Evolutionary conservation across 768 basidiomycete species (phyloP), one percentile per base, ranked within the genome.

Genomic region (Lentinus brumalis): DNA sequence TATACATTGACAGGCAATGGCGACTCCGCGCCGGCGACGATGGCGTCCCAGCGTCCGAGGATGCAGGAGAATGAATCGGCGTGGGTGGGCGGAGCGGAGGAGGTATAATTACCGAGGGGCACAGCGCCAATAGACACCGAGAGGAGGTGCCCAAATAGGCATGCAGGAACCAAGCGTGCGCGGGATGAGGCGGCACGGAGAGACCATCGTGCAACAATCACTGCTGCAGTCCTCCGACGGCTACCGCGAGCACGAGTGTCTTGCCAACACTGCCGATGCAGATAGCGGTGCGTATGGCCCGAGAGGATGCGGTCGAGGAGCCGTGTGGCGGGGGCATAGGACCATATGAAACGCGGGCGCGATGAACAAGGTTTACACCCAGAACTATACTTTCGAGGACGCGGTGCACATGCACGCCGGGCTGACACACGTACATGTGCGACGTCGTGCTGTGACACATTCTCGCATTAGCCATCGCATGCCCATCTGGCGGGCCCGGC

Each of bases 151-250:
- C 50, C n/a, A 9, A 39, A 35, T n/a, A n/a, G 50, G 50, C 16
- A 52, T 21, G 50, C 31, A 52, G 31, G 50, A 52, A 52, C 50
- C 50, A 52, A 52, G 50, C 50, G 50, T 26, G 10, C n/a, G 21
- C 12, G 26, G 21, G 29, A 15, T 18, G 5, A 16, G 38, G 9
- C 31, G 32, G 26, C 10, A 14, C 26, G 10, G 46, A 49, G 46
- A 49, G 15, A 16, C 30, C 50, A 35, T 31, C 50, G 9, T 26
- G 50, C 30, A 38, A 52, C 50, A n/a, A 35, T 52, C 30, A 38
- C 9, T 38, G 11, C 31, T 51, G 15, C 31, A 30, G 29, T 26
- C 29, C 49, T 50, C 29, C 29, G 38, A 31, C 12, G 50, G 30
- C 15, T 9, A 14, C 15, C 30, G 50, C n/a, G 50, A 38, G 18